These are phyloP conservation scores for Phytophthora capsici DNA, from an alignment of 352 stramenopile genomes.

Conservation along the genomic window DNA sequence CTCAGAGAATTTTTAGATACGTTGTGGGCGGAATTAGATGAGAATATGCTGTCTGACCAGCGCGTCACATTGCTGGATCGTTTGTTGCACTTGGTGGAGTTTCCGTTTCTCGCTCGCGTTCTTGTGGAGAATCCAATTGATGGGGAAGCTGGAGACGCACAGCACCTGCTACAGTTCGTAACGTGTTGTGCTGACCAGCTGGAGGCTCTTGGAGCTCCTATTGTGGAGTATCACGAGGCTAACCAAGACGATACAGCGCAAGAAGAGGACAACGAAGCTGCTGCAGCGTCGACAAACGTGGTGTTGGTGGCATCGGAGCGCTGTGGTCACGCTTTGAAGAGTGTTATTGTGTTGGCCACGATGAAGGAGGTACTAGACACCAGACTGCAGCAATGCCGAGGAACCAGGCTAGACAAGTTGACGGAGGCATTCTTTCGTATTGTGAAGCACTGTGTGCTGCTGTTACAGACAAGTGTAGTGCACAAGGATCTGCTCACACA, in stretches of 20 bases:
- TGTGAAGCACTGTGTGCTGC: constrained; percentile 59
- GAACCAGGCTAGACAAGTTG: constrained; percentile 11
- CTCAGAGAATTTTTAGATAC: constrained; percentile 42
- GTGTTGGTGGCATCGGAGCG: constrained; percentile 80
- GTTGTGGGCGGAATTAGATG: constrained; percentile 28
- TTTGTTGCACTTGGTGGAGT: constrained; percentile 67
- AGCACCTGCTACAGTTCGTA: constrained; percentile 53
- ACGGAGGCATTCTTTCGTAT: constrained; percentile 47
- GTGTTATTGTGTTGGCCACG: constrained; percentile 64
- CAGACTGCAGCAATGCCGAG: constrained; percentile 34
- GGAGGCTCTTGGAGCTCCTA: constrained; percentile 55
- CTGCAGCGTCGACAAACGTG: constrained; percentile 56
- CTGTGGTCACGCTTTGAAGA: constrained; percentile 75
- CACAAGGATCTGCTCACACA: constrained; percentile 85
- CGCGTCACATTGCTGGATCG: constrained; percentile 53
- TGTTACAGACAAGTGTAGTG: constrained; percentile 74
- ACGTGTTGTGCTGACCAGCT: constrained; percentile 62
- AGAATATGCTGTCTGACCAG: constrained; percentile 15
- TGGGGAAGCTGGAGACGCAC: constrained; percentile 23
- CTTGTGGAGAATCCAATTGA: constrained; percentile 41
- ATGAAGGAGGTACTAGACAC: constrained; percentile 65
- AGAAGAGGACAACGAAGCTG: constrained; percentile 20
- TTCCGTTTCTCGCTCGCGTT: constrained; percentile 57
- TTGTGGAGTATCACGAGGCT: constrained; percentile 49
- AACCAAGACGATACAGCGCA: constrained; percentile 7